phyloP scores from a whole-genome alignment of 352 stramenopile species.

The Phytophthora palmivora region DNA sequence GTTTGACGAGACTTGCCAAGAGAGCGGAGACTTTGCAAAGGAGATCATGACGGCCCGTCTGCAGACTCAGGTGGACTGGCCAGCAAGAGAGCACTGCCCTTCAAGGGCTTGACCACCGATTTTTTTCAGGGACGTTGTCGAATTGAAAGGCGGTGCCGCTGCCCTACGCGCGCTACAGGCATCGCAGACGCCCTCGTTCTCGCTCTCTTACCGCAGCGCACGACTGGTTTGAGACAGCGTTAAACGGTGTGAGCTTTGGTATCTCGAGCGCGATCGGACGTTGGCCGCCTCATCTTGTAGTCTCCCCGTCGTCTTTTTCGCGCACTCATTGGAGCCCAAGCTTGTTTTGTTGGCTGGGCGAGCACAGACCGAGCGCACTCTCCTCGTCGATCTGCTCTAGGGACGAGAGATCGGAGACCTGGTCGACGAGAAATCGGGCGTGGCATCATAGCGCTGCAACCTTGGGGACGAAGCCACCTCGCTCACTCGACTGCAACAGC shows the following conservation, averaged over 20 bases:
- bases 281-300: slow-evolving; percentile 25
- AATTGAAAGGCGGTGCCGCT: slow-evolving; percentile 11
- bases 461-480: slow-evolving; percentile 2
- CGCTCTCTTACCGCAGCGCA: slow-evolving; percentile 22
- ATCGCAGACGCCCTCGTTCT: slow-evolving; percentile 12
- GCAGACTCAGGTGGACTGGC: slow-evolving; percentile 28
- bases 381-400: slow-evolving; percentile 25
- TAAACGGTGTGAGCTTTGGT: slow-evolving; percentile 1
- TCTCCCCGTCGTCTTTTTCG: slow-evolving; percentile 17
- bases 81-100: slow-evolving; percentile 22
- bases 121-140: slow-evolving; percentile 30
- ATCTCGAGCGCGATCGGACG: slow-evolving; percentile 22
- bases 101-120: slow-evolving; percentile 8
- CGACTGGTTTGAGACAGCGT: slow-evolving; percentile 19
- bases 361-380: slow-evolving; percentile 10
- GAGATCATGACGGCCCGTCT: slow-evolving; percentile 35
- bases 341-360: slow-evolving; percentile 15
- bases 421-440: slow-evolving; percentile 25
- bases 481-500: slow-evolving; percentile 4
- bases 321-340: slow-evolving; percentile 12
- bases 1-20: slow-evolving; percentile 17
- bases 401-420: slow-evolving; percentile 22
- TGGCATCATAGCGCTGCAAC: slow-evolving; percentile 17
- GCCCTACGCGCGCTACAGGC: background rate
- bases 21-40: slow-evolving; percentile 10